Percentiles rank a stretch among this genome's conserved stretches.
These are phyloP conservation scores for Diutina pseudorugosa DNA, from an alignment of 1,139 yeast species.

Conservation along the genomic window DNA sequence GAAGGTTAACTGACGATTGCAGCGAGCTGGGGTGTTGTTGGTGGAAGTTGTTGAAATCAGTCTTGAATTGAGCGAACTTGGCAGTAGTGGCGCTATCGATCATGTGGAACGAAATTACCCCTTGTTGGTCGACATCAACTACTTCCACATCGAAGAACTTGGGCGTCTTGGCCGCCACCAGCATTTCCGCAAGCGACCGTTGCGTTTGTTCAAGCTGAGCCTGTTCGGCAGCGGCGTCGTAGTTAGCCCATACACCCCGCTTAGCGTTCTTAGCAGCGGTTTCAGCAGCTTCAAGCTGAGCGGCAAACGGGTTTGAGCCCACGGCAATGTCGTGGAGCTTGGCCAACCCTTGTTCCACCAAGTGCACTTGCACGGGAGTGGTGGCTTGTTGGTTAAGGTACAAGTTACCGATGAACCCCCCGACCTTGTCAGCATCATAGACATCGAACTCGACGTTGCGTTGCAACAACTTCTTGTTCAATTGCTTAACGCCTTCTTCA, in stretches of 20 bases:
- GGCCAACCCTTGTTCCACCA: constrained; percentile 55
- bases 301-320: constrained; percentile 39
- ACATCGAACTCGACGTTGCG: constrained; percentile 63
- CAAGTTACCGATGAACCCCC: constrained; percentile 70
- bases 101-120: constrained; percentile 43
- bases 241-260: constrained; percentile 58
- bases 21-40: constrained; percentile 28
- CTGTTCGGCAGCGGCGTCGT: constrained; percentile 28
- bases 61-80: constrained; percentile 31
- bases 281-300: constrained; percentile 50
- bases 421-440: constrained; percentile 62
- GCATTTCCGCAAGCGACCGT: constrained; percentile 12
- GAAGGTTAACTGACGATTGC: constrained; percentile 28
- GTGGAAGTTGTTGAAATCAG: constrained; percentile 33
- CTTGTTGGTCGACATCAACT: constrained; percentile 37
- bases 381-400: constrained; percentile 37
- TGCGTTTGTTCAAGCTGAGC: constrained; percentile 11
- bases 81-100: constrained; percentile 23
- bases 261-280: constrained; percentile 41
- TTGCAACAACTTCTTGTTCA: constrained; percentile 50
- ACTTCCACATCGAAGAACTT: constrained; percentile 53
- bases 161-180: constrained; percentile 20
- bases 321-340: constrained; percentile 58
- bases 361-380: constrained; percentile 46
- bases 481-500: constrained; percentile 43